Percentiles rank a stretch among this genome's conserved stretches.
Evolutionary conservation across 805 yeast genomes (phyloP).

Genomic region (Hanseniaspora taiwanica): DNA sequence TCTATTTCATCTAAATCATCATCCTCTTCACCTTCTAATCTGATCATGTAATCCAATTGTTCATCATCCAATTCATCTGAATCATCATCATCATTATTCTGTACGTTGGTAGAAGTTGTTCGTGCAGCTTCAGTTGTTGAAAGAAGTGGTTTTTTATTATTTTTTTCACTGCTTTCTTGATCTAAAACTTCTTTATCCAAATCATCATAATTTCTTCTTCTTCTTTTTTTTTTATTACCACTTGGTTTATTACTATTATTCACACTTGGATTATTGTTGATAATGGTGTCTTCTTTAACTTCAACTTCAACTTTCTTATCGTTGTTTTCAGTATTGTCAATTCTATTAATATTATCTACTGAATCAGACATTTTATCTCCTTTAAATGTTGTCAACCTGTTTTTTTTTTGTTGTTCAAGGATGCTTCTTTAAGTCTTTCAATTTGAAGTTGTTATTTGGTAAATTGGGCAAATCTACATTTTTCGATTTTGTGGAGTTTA

Average conservation of each 20-base stretch:
- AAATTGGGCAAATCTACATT: no score
- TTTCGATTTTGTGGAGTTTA: no score
- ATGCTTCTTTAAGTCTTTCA: no score
- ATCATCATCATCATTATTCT: neutral
- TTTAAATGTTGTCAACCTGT: neutral
- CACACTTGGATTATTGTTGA: no score
- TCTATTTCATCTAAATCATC: conserved; percentile 4
- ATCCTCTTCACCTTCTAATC: conserved; percentile 1
- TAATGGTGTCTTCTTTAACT: no score
- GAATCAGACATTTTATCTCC: neutral
- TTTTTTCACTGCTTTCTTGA: neutral
- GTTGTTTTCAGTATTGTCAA: neutral
- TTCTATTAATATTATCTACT: neutral
- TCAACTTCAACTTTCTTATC: no score
- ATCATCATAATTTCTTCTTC: conserved; percentile 8
- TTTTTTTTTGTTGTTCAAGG: no score
- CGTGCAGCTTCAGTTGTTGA: neutral
- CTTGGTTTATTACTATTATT: neutral
- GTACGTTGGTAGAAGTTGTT: neutral
- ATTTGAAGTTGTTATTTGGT: no score
- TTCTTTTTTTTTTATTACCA: conserved; percentile 4
- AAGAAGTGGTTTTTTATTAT: neutral
- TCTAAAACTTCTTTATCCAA: conserved; percentile 4
- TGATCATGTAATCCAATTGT: neutral
- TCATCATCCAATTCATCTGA: neutral